phyloP scores from a whole-genome alignment of 768 basidiomycete genomes.

The Obba rivulosa region DNA sequence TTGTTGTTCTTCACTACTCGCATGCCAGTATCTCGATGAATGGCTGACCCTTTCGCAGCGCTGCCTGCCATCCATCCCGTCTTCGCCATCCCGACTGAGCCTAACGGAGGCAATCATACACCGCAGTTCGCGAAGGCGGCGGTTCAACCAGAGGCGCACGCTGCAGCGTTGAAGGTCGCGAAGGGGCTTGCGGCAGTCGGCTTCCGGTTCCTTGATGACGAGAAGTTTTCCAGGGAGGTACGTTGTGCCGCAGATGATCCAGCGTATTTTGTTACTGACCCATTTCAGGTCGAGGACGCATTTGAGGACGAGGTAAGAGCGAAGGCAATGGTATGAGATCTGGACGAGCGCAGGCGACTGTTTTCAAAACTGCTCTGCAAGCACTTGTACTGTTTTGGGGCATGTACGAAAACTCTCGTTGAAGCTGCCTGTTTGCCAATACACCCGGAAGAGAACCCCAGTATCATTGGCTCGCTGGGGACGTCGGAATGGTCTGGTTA shows the following conservation, averaged over 20 bases:
- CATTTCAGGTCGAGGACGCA: no score
- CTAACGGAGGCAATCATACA: constrained; percentile 74
- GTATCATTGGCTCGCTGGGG: no score
- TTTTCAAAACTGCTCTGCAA: no score
- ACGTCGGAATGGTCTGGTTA: no score
- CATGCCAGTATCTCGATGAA: background rate
- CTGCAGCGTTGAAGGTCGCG: constrained; percentile 46
- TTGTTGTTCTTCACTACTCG: constrained; percentile 20
- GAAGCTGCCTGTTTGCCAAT: no score
- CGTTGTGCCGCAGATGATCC: constrained; percentile 4
- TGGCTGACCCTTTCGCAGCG: background rate
- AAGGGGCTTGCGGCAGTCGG: constrained; percentile 62
- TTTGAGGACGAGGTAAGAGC: no score
- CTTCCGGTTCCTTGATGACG: constrained; percentile 53
- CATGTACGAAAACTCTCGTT: no score
- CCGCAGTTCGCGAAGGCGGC: constrained; percentile 59
- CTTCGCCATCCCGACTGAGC: constrained; percentile 58
- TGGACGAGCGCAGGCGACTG: no score
- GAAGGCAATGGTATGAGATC: no score
- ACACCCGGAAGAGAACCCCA: no score
- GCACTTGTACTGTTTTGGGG: no score
- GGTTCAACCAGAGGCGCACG: constrained; percentile 55
- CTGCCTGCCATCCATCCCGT: constrained; percentile 23
- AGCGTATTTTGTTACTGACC: no score
- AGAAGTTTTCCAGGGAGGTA: constrained; percentile 53